Evolutionary conservation across 768 basidiomycete genomes (phyloP).

Genomic region (Clathrus columnatus): DNA sequence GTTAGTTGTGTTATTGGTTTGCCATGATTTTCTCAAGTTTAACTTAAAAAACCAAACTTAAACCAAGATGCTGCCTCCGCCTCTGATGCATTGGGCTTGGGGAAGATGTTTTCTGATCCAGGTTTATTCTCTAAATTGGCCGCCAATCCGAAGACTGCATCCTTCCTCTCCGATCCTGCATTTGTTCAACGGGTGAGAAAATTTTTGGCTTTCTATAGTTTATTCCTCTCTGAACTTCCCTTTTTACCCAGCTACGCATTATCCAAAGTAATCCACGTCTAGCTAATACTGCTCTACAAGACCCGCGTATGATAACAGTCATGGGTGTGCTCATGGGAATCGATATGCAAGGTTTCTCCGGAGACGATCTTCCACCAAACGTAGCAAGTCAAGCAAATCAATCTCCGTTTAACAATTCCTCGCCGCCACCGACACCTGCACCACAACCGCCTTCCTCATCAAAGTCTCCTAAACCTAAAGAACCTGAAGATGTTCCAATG

Average conservation of each 20-base stretch:
- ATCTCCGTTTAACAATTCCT: slow-evolving; percentile 26
- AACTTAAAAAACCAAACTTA: slow-evolving; percentile 12
- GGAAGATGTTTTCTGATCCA: slow-evolving; percentile 77
- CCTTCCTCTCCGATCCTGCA: slow-evolving; percentile 72
- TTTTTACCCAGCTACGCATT: slow-evolving; percentile 40
- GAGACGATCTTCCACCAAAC: slow-evolving; percentile 67
- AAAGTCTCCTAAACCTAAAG: slow-evolving; percentile 32
- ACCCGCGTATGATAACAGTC: slow-evolving; percentile 91
- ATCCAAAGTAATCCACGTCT: slow-evolving; percentile 63
- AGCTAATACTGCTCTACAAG: slow-evolving; percentile 53
- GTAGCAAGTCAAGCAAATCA: slow-evolving; percentile 24
- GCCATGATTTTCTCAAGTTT: not conserved
- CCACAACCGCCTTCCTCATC: slow-evolving; percentile 34
- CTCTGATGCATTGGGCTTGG: slow-evolving; percentile 53
- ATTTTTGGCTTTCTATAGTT: not conserved
- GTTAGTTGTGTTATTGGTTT: slow-evolving; percentile 30
- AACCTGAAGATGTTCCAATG: slow-evolving; percentile 56
- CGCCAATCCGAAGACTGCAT: slow-evolving; percentile 75
- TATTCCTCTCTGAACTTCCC: slow-evolving; percentile 3
- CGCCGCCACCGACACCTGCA: slow-evolving; percentile 25
- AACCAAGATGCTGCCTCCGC: slow-evolving; percentile 32
- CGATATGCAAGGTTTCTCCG: slow-evolving; percentile 78
- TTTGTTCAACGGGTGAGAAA: slow-evolving; percentile 61
- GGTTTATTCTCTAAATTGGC: slow-evolving; percentile 78
- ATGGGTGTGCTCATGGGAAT: slow-evolving; percentile 90